Conservation (phyloP, 2,329 filamentous ascomycete genomes). For the Beauveria varroae region DNA sequence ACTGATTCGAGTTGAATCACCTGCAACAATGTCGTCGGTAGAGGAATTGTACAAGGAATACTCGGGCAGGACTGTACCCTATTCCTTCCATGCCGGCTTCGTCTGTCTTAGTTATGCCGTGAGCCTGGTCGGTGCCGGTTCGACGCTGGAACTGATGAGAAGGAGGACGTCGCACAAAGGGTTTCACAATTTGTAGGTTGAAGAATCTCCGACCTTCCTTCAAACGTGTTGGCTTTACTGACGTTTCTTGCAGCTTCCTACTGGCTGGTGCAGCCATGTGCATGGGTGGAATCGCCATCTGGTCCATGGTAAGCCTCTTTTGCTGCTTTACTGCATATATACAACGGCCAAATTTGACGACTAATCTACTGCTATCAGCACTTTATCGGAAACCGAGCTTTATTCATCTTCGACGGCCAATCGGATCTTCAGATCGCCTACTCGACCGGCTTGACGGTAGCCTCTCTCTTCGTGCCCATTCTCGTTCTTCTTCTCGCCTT, state of each 20-base stretch:
- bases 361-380: conserved; percentile 42
- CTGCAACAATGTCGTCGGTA: conserved; percentile 4
- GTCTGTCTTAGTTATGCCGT: conserved; percentile 68
- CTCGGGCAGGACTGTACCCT: conserved; percentile 38
- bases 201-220: neutral
- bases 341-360: neutral
- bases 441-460: conserved; percentile 60
- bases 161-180: conserved; percentile 63
- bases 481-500: conserved; percentile 67
- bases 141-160: conserved; percentile 76
- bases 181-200: conserved; percentile 57
- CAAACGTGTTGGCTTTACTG: neutral
- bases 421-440: conserved; percentile 64
- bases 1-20: neutral
- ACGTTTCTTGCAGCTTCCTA: conserved; percentile 41
- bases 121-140: conserved; percentile 68
- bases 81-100: conserved; percentile 50
- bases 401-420: conserved; percentile 59
- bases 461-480: conserved; percentile 77
- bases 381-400: conserved; percentile 75
- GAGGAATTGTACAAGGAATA: conserved; percentile 31
- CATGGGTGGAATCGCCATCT: conserved; percentile 69
- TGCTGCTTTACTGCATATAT: no score
- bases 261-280: conserved; percentile 57
- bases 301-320: conserved; percentile 51